phyloP scores from a whole-genome alignment of 2,329 filamentous ascomycete species.

The Stemphylium beticola region DNA sequence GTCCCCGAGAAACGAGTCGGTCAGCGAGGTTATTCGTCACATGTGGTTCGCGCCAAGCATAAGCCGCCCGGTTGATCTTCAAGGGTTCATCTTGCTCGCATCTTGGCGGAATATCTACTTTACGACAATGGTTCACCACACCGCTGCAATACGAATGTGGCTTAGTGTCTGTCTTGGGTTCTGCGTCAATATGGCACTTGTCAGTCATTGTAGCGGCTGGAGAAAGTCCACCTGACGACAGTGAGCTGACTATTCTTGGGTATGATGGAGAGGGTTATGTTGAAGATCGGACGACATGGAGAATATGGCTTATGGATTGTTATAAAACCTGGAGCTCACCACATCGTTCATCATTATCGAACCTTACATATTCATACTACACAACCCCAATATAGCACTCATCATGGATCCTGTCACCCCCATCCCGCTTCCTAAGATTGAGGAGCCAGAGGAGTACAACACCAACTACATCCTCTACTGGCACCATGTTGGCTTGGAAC shows the following conservation, averaged over 20 bases:
- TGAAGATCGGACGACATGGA: neutral
- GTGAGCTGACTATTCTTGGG: neutral
- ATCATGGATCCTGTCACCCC: slow-evolving; percentile 4
- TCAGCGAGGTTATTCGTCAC: slow-evolving; percentile 3
- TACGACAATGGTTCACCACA: slow-evolving; percentile 9
- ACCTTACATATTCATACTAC: neutral
- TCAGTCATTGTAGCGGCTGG: neutral
- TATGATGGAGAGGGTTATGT: neutral
- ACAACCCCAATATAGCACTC: neutral
- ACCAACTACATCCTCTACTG: slow-evolving; percentile 22
- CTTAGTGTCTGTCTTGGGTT: slow-evolving; percentile 3
- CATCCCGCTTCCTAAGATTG: slow-evolving; percentile 16
- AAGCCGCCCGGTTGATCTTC: neutral
- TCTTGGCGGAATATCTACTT: neutral
- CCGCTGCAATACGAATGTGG: neutral
- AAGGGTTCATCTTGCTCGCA: neutral
- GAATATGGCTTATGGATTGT: neutral
- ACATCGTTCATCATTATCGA: neutral
- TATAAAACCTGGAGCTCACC: neutral
- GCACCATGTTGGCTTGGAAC: slow-evolving; percentile 18
- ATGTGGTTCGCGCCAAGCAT: slow-evolving; percentile 7
- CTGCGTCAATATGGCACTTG: neutral
- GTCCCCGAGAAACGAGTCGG: neutral
- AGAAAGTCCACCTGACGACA: neutral
- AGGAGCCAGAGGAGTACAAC: slow-evolving; percentile 16